phyloP scores from a whole-genome alignment of 495 filamentous ascomycete genomes.

The Halenospora varia region DNA sequence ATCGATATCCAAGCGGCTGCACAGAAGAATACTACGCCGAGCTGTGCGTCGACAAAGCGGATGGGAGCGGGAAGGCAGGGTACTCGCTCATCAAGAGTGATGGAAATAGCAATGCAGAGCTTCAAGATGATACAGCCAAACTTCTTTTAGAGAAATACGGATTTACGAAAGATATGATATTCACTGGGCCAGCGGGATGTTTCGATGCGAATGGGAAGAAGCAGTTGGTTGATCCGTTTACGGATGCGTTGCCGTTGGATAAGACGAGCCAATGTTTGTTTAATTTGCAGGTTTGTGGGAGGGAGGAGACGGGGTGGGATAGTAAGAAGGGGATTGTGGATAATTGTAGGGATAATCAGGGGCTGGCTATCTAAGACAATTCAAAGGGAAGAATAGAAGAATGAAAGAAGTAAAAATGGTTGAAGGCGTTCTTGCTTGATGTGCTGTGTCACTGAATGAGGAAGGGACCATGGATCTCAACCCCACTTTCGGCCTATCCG shows the following conservation, averaged over 20 bases:
- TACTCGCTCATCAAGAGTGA: too few relatives aligned
- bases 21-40: too few relatives aligned
- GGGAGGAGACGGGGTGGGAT: not conserved
- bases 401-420: too few relatives aligned
- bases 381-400: too few relatives aligned
- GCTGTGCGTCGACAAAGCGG: too few relatives aligned
- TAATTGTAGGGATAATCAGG: not conserved
- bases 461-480: too few relatives aligned
- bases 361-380: constrained; percentile 3
- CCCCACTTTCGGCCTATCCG: too few relatives aligned
- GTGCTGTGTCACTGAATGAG: too few relatives aligned
- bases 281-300: not conserved
- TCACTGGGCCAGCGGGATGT: not conserved
- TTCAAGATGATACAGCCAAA: not conserved
- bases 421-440: too few relatives aligned
- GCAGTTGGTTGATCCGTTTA: constrained; percentile 2
- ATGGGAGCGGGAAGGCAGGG: too few relatives aligned
- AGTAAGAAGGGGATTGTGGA: not conserved
- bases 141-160: not conserved
- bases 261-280: not conserved
- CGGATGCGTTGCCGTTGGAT: not conserved
- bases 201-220: not conserved
- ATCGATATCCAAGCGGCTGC: too few relatives aligned
- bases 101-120: too few relatives aligned
- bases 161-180: not conserved